Conservation (phyloP, 768 basidiomycete genomes). For the Phanerochaete carnosa region DNA sequence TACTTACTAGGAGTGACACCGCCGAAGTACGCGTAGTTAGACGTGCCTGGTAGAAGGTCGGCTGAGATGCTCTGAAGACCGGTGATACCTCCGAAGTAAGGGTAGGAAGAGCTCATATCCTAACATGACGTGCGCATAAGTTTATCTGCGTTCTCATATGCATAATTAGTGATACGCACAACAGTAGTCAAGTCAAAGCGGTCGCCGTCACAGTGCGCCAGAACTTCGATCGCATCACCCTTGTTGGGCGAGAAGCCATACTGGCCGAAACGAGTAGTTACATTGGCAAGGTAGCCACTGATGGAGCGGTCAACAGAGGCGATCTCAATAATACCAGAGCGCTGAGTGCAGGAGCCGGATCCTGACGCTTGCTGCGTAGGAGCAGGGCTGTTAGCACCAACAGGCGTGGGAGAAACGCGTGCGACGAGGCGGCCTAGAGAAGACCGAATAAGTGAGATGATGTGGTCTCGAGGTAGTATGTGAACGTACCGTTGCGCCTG, state of each 20-base stretch:
- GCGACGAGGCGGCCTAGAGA: background rate
- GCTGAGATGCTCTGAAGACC: slow-evolving; percentile 10
- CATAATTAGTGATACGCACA: background rate
- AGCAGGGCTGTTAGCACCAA: background rate
- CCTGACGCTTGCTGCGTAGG: background rate
- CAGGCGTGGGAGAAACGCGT: background rate
- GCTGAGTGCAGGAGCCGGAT: background rate
- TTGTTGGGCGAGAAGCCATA: slow-evolving; percentile 3
- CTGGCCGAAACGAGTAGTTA: background rate
- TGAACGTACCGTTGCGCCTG: slow-evolving; percentile 1
- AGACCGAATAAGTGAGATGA: background rate
- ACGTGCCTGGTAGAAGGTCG: slow-evolving; percentile 9
- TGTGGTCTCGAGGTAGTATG: background rate
- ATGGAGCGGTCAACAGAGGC: background rate
- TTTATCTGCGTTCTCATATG: background rate
- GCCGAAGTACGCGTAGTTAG: slow-evolving; percentile 16
- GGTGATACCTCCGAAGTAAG: slow-evolving; percentile 11
- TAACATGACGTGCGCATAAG: background rate
- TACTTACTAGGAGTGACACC: slow-evolving; percentile 14
- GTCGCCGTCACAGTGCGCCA: background rate
- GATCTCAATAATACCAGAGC: slow-evolving; percentile 6
- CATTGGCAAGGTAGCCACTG: background rate
- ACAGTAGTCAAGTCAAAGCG: background rate
- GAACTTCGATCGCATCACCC: background rate
- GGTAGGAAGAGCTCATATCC: slow-evolving; percentile 11